Base-by-base conservation (phyloP, 2,329 filamentous ascomycete species). In the Penicillium crustosum region DNA sequence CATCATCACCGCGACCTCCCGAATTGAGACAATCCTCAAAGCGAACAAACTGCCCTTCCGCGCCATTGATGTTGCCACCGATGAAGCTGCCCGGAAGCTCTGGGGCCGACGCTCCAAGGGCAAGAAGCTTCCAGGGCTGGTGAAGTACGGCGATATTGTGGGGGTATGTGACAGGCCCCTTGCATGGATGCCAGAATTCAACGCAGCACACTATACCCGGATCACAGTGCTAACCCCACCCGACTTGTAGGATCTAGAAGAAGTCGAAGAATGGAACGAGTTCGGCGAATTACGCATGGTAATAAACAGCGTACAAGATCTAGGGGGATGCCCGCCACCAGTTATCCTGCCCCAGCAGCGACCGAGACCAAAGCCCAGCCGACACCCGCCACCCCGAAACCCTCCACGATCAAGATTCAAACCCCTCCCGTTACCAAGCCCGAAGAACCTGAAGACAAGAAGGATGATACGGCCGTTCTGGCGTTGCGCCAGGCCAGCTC, bases 181-280 rank as follows among this genome's bases (percentile, higher is more conserved):
- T 51, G 39, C 29, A 31, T 48, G 21, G 15, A 27, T 9, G 0
- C 13, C 6, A 21, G 23, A 17, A 29, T 10, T 7, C 27, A 45
- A 33, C 17, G 1, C 27, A 17, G 25, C 23, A 13, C 3, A 10
- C 23, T 4, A 12, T 49, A n/a, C 33, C 12, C 27, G 13, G 36
- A 35, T 2, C 6, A 13, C n/a, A 31, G 17, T 19, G 41, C 57
- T 45, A 61, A 58, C 29, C 25, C 47, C 9, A 27, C 9, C 9
- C 15, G 27, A 8, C 10, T 8, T 62, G 41, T 64, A 97, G 93
- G 94, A 97, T 73, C 83, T 97, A 49, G 89, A 93, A 63, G 89
- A 97, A 76, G 86, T 97, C 62, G 94, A 99, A 77, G 94, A 99
- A 73, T 97, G 93, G 94, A 99, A 99, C 79, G 94, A 99, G 75